phyloP scores from a whole-genome alignment of 257 asterid species.

The Salvia rosmarinus region DNA sequence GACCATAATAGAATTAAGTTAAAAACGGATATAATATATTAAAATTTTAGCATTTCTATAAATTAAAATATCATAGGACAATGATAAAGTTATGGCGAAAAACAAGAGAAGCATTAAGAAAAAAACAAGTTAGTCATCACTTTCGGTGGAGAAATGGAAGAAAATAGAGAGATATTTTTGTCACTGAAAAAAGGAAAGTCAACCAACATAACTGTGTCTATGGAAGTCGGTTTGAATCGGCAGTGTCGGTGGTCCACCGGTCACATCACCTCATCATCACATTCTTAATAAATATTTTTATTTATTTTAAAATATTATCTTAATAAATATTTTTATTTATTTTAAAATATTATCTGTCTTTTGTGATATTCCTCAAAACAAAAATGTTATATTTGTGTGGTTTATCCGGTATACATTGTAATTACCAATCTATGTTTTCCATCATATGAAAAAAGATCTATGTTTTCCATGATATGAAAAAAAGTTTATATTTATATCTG shows the following conservation, averaged over 20 bases:
- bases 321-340: not conserved
- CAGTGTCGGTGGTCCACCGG: slow-evolving; percentile 62
- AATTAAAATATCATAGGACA: slow-evolving; percentile 29
- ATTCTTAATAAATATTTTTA: not conserved
- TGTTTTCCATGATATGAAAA: too few species aligned
- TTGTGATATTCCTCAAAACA: not conserved
- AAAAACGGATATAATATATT: too few species aligned
- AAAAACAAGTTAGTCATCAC: slow-evolving; percentile 42
- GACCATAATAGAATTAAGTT: too few species aligned
- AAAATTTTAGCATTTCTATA: not conserved
- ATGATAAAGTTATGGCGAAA: slow-evolving; percentile 21
- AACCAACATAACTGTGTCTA: slow-evolving; percentile 56
- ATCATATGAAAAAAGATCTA: too few species aligned
- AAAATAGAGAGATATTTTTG: slow-evolving; percentile 37
- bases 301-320: too few species aligned
- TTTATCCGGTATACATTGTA: too few species aligned
- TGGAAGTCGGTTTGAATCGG: slow-evolving; percentile 74
- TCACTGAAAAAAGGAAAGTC: slow-evolving; percentile 39
- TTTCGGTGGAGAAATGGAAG: slow-evolving; percentile 67
- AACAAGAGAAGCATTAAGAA: not conserved
- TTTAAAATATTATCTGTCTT: not conserved
- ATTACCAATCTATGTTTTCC: too few species aligned
- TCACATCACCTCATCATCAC: slow-evolving; percentile 34
- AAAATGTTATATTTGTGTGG: too few species aligned
- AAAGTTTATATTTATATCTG: not conserved